Evolutionary conservation across 1,139 yeast species (phyloP).

Genomic region (Pneumocystis sp.): DNA sequence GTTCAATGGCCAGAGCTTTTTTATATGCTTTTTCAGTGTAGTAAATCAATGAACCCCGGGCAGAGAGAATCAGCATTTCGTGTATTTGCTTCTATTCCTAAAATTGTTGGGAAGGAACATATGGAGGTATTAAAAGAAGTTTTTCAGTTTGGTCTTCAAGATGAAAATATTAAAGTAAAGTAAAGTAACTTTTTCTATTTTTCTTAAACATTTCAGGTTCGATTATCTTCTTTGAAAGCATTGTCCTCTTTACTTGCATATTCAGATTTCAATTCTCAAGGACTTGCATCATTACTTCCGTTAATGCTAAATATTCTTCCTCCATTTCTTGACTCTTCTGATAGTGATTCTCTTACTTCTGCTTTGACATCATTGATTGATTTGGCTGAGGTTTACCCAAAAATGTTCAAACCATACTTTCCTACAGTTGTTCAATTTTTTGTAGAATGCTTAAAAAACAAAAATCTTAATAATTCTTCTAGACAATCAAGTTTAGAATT

Average conservation of each 20-base stretch:
- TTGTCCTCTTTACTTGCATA: slow-evolving; percentile 79
- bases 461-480: slow-evolving; percentile 61
- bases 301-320: slow-evolving; percentile 74
- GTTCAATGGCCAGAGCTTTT: slow-evolving; percentile 18
- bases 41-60: slow-evolving; percentile 40
- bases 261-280: slow-evolving; percentile 67
- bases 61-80: slow-evolving; percentile 85
- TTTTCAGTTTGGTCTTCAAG: slow-evolving; percentile 68
- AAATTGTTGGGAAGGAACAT: slow-evolving; percentile 46
- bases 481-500: slow-evolving; percentile 80
- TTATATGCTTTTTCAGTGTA: slow-evolving; percentile 13
- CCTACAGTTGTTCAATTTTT: slow-evolving; percentile 73
- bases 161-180: slow-evolving; percentile 41
- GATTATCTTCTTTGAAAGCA: slow-evolving; percentile 84
- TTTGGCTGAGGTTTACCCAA: slow-evolving; percentile 84
- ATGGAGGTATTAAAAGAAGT: slow-evolving; percentile 49
- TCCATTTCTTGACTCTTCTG: slow-evolving; percentile 60
- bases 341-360: slow-evolving; percentile 65
- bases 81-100: slow-evolving; percentile 73
- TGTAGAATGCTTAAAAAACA: slow-evolving; percentile 63
- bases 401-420: slow-evolving; percentile 82
- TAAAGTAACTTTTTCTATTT: neutral
- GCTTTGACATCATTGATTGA: slow-evolving; percentile 85
- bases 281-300: slow-evolving; percentile 66
- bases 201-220: slow-evolving; percentile 30